These are phyloP conservation scores for Populus nigra DNA, from an alignment of 345 rosid genomes.

Conservation along the genomic window DNA sequence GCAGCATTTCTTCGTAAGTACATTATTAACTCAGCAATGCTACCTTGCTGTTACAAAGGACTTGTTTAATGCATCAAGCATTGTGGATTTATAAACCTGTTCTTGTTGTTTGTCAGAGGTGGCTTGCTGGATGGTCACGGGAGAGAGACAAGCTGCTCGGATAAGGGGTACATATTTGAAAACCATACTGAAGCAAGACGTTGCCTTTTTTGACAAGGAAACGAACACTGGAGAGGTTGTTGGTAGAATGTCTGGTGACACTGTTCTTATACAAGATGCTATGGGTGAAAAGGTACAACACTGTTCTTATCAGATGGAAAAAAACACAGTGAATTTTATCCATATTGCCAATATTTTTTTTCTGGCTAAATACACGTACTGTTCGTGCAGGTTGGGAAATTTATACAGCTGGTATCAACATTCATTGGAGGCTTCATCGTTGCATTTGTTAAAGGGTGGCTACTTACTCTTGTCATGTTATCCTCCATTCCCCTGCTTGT, in stretches of 20 bases:
- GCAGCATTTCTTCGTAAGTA: constrained; percentile 80
- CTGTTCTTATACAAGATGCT: constrained; percentile 88
- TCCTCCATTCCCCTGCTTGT: constrained; percentile 67
- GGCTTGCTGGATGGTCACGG: constrained; percentile 82
- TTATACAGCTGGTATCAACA: constrained; percentile 62
- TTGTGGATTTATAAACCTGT: not conserved
- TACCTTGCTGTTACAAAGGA: not conserved
- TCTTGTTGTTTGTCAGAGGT: constrained; percentile 55
- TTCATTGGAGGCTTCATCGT: constrained; percentile 75
- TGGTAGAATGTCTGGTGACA: constrained; percentile 97
- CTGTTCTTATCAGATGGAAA: not conserved
- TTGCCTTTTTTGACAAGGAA: constrained; percentile 75
- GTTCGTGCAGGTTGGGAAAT: constrained; percentile 73
- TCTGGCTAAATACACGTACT: not conserved
- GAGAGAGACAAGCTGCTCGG: constrained; percentile 80
- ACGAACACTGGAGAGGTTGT: constrained; percentile 86
- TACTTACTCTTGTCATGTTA: constrained; percentile 72
- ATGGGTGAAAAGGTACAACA: constrained; percentile 88
- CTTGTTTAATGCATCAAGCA: not conserved
- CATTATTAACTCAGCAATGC: not conserved
- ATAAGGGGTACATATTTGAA: constrained; percentile 65
- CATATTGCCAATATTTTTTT: not conserved
- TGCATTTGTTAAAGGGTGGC: constrained; percentile 83
- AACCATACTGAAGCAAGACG: constrained; percentile 79
- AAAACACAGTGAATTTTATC: not conserved